Conservation (phyloP, 192 early-diverging fungal species). For the Umbelopsis ramanniana region DNA sequence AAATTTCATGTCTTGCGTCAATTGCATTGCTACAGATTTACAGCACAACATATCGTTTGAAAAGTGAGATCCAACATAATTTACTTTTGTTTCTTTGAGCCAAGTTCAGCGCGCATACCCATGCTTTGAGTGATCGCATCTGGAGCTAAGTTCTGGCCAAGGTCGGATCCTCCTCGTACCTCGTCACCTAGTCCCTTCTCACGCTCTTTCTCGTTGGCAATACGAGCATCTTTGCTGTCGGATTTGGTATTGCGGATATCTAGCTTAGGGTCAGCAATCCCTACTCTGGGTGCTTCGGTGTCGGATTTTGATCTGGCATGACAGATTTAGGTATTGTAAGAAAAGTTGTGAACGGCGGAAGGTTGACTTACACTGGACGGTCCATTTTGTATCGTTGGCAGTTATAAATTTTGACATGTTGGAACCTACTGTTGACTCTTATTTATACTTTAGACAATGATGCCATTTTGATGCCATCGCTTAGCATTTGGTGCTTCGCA, state of each 20-base stretch:
- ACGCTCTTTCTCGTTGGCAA: conserved; percentile 2
- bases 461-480: background rate
- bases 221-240: background rate
- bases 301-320: background rate
- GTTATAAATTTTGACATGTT: background rate
- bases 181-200: conserved; percentile 1
- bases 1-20: no score
- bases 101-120: background rate
- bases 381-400: background rate
- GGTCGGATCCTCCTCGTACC: conserved; percentile 6
- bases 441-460: background rate
- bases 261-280: conserved; percentile 4
- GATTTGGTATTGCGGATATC: background rate
- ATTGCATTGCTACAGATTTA: background rate
- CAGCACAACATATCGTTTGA: background rate
- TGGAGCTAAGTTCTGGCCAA: conserved; percentile 1
- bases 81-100: conserved; percentile 14
- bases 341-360: background rate
- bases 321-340: background rate
- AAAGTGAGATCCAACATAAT: no score
- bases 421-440: background rate
- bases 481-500: background rate
- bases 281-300: background rate
- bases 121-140: background rate
- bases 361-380: background rate